phyloP scores from a whole-genome alignment of 257 asterid species.

The Eucommia ulmoides region DNA sequence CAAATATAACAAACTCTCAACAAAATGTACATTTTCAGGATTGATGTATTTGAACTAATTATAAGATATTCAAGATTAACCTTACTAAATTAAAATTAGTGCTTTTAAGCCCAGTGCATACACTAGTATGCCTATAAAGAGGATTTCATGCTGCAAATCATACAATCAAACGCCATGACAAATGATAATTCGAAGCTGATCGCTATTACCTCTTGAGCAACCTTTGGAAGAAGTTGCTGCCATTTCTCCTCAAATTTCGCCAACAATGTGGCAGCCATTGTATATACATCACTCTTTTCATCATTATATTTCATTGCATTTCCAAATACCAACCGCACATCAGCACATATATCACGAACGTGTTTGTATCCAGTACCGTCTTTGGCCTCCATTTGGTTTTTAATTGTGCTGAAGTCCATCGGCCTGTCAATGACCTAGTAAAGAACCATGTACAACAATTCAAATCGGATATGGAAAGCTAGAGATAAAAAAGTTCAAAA shows the following conservation, averaged over 20 bases:
- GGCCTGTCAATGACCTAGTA: conserved; percentile 95
- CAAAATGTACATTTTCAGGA: too few relatives aligned
- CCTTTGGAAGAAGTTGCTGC: conserved; percentile 81
- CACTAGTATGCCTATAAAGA: too few relatives aligned
- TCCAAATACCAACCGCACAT: conserved; percentile 58
- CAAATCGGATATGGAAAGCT: conserved; percentile 13
- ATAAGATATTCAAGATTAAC: too few relatives aligned
- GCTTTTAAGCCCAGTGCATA: too few relatives aligned
- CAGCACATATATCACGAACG: conserved; percentile 72
- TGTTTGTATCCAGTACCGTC: conserved; percentile 94
- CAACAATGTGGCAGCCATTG: conserved; percentile 57
- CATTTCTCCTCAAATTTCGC: conserved; percentile 91
- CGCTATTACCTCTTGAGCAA: conserved; percentile 64
- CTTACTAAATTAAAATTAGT: too few relatives aligned
- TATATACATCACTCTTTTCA: conserved; percentile 73
- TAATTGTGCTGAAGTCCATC: conserved; percentile 95
- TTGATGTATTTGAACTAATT: too few relatives aligned
- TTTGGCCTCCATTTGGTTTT: conserved; percentile 94
- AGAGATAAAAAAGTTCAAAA: too few relatives aligned
- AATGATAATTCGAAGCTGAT: too few relatives aligned
- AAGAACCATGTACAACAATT: conserved; percentile 22
- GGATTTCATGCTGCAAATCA: too few relatives aligned
- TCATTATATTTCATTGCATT: conserved; percentile 95
- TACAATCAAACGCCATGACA: too few relatives aligned
- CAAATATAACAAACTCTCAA: too few relatives aligned